phyloP scores from a whole-genome alignment of 2,329 filamentous ascomycete genomes.

The Botrytis cinerea region DNA sequence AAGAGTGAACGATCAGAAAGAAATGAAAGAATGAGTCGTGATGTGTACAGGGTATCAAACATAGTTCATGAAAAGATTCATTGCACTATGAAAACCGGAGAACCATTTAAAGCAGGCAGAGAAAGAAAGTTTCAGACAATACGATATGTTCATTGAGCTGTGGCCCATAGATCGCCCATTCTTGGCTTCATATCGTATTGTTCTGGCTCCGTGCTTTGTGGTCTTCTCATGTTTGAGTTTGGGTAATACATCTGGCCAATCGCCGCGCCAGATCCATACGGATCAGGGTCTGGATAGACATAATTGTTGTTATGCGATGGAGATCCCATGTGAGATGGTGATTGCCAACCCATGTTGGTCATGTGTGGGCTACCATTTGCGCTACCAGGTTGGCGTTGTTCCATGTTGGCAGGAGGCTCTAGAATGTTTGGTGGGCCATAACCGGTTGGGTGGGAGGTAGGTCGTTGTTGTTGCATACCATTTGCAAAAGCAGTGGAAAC shows the following conservation, averaged over 20 bases:
- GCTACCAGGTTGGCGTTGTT: slow-evolving; percentile 66
- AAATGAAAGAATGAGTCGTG: slow-evolving; percentile 22
- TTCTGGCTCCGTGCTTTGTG: slow-evolving; percentile 73
- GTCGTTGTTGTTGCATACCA: slow-evolving; percentile 51
- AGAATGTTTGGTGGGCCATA: slow-evolving; percentile 74
- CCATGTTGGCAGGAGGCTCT: slow-evolving; percentile 76
- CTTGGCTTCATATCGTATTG: slow-evolving; percentile 64
- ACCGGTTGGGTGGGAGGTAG: slow-evolving; percentile 82
- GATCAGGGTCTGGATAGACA: slow-evolving; percentile 82
- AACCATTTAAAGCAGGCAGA: slow-evolving; percentile 9
- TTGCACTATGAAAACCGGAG: slow-evolving; percentile 13
- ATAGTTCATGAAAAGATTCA: slow-evolving; percentile 28
- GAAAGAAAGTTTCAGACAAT: slow-evolving; percentile 2
- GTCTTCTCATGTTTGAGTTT: slow-evolving; percentile 67
- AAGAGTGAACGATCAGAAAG: slow-evolving; percentile 20
- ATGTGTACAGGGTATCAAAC: slow-evolving; percentile 40
- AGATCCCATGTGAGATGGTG: slow-evolving; percentile 68
- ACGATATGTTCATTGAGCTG: slow-evolving; percentile 45
- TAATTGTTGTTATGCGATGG: slow-evolving; percentile 65
- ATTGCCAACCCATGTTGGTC: slow-evolving; percentile 73
- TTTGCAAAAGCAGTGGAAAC: slow-evolving; percentile 58
- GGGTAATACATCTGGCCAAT: slow-evolving; percentile 71
- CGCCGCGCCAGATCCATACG: slow-evolving; percentile 60
- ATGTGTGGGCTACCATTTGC: slow-evolving; percentile 87
- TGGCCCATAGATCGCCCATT: slow-evolving; percentile 56